Evolutionary conservation across 2,329 filamentous ascomycete genomes (phyloP), one percentile per base, ranked within the genome.

Genomic region (Chrysosporium keratinophilum): DNA sequence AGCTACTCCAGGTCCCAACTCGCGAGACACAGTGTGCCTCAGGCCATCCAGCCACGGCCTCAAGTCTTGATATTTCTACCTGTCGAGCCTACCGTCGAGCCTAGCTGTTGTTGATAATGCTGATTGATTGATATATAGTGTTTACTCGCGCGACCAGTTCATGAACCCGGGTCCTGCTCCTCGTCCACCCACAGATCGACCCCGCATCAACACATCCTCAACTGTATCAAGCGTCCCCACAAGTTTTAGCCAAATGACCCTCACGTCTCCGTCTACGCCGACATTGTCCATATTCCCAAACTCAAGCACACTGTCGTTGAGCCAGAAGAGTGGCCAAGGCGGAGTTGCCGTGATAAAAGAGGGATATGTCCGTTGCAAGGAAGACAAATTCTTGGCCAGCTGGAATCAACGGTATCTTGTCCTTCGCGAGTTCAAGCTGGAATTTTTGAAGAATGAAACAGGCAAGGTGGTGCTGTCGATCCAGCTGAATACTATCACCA

Each of bases 111-210:
- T 17, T 17, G 44, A 9, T n/a, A 15, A 54, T 43, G 31, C 28
- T 49, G 19, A 54, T 37, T 23, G 12, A 34, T 28, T 20, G 52
- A 17, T 44, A 17, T 47, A 49, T 40, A 81, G 78, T 60, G 76
- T 81, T 64, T 84, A 83, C 70, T 74, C 78, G 42, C 72, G 77
- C 57, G 78, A 79, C 59, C 80, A 83, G 63, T 97, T 97, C 75
- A 94, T 97, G 87, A 97, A 97, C 71, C 89, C 93, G 58, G 89
- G 93, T 60, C 91, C 93, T 63, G 91, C 93, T 61, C 93, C 93
- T 60, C 85, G 87, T 64, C 91, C 93, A 57, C 93, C 91, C 17
- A 84, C 80, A 56, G 87, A 93, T 65, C 82, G 87, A 64, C 87
- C 89, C 57, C 84, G 87, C 65, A 81, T 95, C 61, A 83, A 84